These are phyloP conservation scores for Elsinoe australis DNA, from an alignment of 2,329 filamentous ascomycete genomes.

Conservation along the genomic window DNA sequence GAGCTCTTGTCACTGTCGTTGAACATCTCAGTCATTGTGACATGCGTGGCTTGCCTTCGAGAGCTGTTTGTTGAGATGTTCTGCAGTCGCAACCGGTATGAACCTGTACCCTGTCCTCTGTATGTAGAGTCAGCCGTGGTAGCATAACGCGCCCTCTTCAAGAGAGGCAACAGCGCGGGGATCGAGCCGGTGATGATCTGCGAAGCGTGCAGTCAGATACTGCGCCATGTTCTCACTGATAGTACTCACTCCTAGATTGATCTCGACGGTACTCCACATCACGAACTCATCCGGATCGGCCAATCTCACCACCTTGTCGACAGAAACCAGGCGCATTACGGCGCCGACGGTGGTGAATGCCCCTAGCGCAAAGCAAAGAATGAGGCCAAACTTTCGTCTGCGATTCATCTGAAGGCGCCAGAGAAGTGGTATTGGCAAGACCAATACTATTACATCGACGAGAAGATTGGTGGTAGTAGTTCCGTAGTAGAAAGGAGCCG, in stretches of 20 bases:
- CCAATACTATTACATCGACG: not conserved
- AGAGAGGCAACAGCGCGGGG: not conserved
- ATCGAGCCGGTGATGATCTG: not conserved
- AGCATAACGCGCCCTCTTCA: not conserved
- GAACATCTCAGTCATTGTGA: not conserved
- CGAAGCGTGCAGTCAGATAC: not conserved
- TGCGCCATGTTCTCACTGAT: too few relatives aligned
- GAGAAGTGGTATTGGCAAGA: not conserved
- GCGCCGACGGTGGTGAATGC: not conserved
- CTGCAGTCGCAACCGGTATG: not conserved
- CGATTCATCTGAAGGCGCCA: not conserved
- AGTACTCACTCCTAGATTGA: not conserved
- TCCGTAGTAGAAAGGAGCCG: conserved; percentile 1
- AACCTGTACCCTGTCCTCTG: not conserved
- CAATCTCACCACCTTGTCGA: not conserved
- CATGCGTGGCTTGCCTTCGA: not conserved
- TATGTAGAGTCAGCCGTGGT: not conserved
- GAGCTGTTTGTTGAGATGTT: not conserved
- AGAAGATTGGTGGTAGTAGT: not conserved
- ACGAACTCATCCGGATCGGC: not conserved
- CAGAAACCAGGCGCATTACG: not conserved
- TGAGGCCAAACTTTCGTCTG: not conserved
- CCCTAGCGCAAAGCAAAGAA: not conserved
- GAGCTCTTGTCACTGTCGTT: not conserved
- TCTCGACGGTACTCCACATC: not conserved